These are phyloP conservation scores for Corymbia calophylla DNA, from an alignment of 441 rosid genomes.

Conservation along the genomic window DNA sequence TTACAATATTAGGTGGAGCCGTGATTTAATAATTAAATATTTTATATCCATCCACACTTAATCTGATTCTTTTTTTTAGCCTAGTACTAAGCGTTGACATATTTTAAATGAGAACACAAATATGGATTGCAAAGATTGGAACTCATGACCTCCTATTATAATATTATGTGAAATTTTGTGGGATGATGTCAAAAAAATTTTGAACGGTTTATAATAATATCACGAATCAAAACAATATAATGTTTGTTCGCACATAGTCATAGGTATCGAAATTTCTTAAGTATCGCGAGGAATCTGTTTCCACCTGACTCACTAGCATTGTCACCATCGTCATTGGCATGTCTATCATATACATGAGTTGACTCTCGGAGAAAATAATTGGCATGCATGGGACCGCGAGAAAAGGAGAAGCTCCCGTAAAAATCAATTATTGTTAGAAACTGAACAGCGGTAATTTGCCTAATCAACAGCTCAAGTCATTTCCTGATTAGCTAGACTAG, in stretches of 20 bases:
- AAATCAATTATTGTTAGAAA: background rate
- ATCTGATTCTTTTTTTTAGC: too few relatives aligned
- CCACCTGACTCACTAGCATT: background rate
- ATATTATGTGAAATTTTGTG: too few relatives aligned
- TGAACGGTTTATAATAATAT: accelerated
- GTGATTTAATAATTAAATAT: too few relatives aligned
- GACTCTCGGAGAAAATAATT: background rate
- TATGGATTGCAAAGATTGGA: too few relatives aligned
- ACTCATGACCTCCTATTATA: background rate
- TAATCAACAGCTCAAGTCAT: background rate
- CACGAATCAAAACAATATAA: background rate
- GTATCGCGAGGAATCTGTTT: background rate
- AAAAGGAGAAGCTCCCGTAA: background rate
- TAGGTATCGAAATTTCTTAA: background rate
- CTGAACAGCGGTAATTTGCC: background rate
- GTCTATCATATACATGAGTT: background rate
- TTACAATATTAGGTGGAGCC: background rate
- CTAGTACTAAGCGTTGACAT: background rate
- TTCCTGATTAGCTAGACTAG: background rate
- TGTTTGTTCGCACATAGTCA: background rate
- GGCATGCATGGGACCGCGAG: background rate
- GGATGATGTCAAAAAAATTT: accelerated
- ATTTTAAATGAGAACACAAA: background rate
- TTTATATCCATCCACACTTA: background rate
- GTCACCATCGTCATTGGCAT: too few relatives aligned